These are phyloP conservation scores for Blastobotrys elegans DNA, from an alignment of 1,139 yeast genomes.

Conservation along the genomic window DNA sequence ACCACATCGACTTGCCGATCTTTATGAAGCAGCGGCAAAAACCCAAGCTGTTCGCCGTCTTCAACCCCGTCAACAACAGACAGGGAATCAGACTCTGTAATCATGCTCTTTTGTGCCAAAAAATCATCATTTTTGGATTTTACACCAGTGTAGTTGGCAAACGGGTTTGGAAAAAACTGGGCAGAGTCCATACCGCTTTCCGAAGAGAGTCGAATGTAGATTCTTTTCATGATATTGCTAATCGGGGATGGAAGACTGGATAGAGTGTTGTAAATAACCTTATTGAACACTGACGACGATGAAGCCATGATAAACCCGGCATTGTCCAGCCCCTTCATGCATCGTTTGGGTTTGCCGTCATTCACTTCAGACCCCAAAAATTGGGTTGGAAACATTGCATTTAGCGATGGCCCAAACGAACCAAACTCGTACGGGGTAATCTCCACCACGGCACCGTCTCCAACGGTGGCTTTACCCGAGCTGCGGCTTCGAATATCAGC, in stretches of 20 bases:
- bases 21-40: slow-evolving; percentile 68
- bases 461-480: slow-evolving; percentile 11
- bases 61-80: slow-evolving; percentile 88
- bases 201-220: slow-evolving; percentile 9
- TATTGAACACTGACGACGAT: slow-evolving; percentile 71
- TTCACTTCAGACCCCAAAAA: slow-evolving; percentile 67
- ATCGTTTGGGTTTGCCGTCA: slow-evolving; percentile 57
- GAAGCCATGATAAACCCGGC: slow-evolving; percentile 73
- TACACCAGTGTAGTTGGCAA: slow-evolving; percentile 31
- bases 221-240: neutral
- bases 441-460: slow-evolving; percentile 71
- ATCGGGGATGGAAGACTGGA: neutral
- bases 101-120: neutral
- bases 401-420: slow-evolving; percentile 77
- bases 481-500: slow-evolving; percentile 74
- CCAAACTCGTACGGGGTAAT: slow-evolving; percentile 81
- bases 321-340: slow-evolving; percentile 67
- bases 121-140: neutral
- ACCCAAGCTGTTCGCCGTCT: slow-evolving; percentile 73
- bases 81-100: slow-evolving; percentile 39
- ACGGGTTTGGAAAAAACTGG: slow-evolving; percentile 66
- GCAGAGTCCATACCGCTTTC: slow-evolving; percentile 54
- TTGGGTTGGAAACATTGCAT: slow-evolving; percentile 60
- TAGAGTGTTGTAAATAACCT: slow-evolving; percentile 33
- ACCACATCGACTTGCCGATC: slow-evolving; percentile 71